Evolutionary conservation across 2,329 filamentous ascomycete species (phyloP), one percentile per base, ranked within the genome.

Genomic region (Fusarium verrucosum): DNA sequence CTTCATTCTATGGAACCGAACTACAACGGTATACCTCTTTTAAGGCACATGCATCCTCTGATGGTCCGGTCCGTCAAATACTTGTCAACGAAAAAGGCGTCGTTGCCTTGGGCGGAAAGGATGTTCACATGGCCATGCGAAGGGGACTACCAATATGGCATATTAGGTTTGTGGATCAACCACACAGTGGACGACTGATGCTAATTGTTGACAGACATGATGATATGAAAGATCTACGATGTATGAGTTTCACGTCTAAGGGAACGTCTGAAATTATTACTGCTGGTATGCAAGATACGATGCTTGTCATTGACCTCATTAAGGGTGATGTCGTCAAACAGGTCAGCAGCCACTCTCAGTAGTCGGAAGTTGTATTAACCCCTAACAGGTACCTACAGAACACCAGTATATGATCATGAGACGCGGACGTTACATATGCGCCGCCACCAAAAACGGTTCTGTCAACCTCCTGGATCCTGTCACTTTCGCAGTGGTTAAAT

Each of bases 181-280:
- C 25, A 10, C 22, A 25, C 25, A 28, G 10, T 25, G 26, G 37
- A 30, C n/a, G 35, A 16, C 30, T 32, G 25, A 23, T 41, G 37
- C 70, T 75, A 56, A 76, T 40, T 5, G 17, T 17, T 32, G 26
- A 14, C 16, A 91, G 89, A 65, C 84, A 88, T 72, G 82, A 87
- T 25, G 89, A 90, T 53, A 96, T 98, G 89, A 87, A 85, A 65
- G 92, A 97, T 73, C 81, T 99, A 65, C 87, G 88, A 70, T 98
- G 95, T 77, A 98, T 98, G 93, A 94, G 91, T 75, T 97, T 96
- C 74, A 96, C 92, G 2, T 93, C 92, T 25, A 93, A 93, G 73
- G 90, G 90, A 10, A 92, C 91, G 23, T 85, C 87, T 14, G 91
- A 96, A 73, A 89, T 99, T 55, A 81, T 99, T 19, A 91, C 94